Base-by-base conservation (phyloP, 495 filamentous ascomycete genomes). In the Penicillium antarcticum region DNA sequence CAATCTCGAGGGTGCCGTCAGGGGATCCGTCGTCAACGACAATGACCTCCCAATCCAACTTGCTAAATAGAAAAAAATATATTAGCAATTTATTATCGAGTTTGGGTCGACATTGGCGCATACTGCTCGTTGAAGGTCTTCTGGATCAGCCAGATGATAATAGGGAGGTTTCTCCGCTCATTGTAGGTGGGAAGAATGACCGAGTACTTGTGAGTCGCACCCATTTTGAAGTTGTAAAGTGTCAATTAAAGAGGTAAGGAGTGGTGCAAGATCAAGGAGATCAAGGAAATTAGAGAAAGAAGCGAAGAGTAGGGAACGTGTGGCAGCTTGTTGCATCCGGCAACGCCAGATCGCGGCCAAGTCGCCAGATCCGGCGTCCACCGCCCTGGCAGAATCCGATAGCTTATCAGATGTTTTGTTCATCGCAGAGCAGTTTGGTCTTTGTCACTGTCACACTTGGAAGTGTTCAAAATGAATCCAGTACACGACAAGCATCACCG, bases 131-230 rank as follows among this genome's bases (percentile, higher is more conserved):
- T 87, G 73, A 98, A 97, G 51, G 86, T 96, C 67, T 81, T 83
- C 71, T 92, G 87, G 55, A 98, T 83, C 58, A 97, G 82, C 89
- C 89, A 97, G 66, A 83, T 83, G 69, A 97, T 91, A 63, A 97
- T 91, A 62, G 95, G 94, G 61, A 98, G 83, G 78, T 98, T 98
- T 58, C 82, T 84, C 67, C 94, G 89, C 79, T 98, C 95, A 63
- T 98, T 97, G 80, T 96, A 98, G 55, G 94, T 98, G 36, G 94
- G 94, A 50, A 98, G 83, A 67, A 97, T 91, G 69, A 97, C 87
- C 54, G 92, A 92, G 81, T 96, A 98, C 70, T 95, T 92, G 82
- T 91, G 73, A 43, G 68, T 63, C 35, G 75, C 66, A 16, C 45
- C 56, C 74, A 77, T 77, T 40, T 55, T 72, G 61, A 61, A 23